Conservation (phyloP, 2,329 filamentous ascomycete species). For the Akanthomyces lecanii region DNA sequence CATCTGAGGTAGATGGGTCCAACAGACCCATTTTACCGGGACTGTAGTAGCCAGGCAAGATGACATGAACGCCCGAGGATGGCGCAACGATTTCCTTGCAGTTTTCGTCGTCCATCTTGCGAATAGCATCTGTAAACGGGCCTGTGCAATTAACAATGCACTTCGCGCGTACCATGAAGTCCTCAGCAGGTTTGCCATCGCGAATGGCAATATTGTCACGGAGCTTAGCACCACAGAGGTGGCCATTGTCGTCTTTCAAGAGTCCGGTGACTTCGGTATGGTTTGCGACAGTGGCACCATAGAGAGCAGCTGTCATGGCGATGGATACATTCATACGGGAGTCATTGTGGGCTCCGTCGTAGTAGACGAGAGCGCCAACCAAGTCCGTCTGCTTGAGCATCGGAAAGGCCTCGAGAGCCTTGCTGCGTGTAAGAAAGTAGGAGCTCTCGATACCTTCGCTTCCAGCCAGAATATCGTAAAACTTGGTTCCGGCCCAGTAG, state of each 20-base stretch:
- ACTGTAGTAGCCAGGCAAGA: conserved; percentile 82
- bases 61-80: conserved; percentile 79
- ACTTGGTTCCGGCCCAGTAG: conserved; percentile 74
- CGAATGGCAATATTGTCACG: conserved; percentile 66
- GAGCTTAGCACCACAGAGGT: conserved; percentile 67
- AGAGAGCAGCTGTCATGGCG: conserved; percentile 83
- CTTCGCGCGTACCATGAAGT: conserved; percentile 70
- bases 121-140: conserved; percentile 79
- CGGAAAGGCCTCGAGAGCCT: conserved; percentile 80
- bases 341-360: conserved; percentile 89
- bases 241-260: conserved; percentile 68
- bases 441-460: conserved; percentile 84
- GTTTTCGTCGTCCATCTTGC: conserved; percentile 73
- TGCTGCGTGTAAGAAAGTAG: conserved; percentile 82
- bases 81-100: conserved; percentile 78
- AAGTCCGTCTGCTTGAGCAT: conserved; percentile 80
- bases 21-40: conserved; percentile 83
- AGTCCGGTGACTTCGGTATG: conserved; percentile 76
- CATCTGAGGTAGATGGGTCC: conserved; percentile 81
- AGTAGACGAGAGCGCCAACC: conserved; percentile 81
- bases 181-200: conserved; percentile 53
- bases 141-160: conserved; percentile 87
- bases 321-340: conserved; percentile 89
- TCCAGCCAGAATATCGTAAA: conserved; percentile 80
- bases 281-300: conserved; percentile 77